Evolutionary conservation across 345 rosid species (phyloP).

Genomic region (Ceriops decandra): DNA sequence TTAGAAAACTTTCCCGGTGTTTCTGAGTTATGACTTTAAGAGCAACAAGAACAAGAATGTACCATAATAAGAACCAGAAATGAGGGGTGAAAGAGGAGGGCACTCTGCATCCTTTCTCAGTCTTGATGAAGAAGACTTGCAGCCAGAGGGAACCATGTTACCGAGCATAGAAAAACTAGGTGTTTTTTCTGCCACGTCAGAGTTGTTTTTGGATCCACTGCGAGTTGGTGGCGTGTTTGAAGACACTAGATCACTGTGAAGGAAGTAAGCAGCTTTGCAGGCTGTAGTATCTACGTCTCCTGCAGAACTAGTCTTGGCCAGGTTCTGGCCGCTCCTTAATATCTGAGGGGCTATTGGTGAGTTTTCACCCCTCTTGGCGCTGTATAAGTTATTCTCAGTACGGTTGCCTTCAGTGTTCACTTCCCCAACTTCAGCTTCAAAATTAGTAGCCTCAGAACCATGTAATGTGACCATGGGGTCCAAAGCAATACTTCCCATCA

Average conservation of each 20-base stretch:
- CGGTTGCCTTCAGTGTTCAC: not conserved
- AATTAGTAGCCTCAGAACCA: too few species aligned
- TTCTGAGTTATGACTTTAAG: not conserved
- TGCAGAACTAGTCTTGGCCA: not conserved
- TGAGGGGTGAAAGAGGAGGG: not conserved
- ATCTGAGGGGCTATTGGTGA: not conserved
- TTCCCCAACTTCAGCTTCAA: not conserved
- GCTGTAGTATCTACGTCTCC: not conserved
- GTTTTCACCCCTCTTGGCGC: constrained; percentile 1
- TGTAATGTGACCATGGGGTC: not conserved
- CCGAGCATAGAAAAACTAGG: not conserved
- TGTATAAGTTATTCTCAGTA: not conserved
- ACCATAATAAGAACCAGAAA: not conserved
- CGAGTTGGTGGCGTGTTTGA: not conserved
- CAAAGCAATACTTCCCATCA: not conserved
- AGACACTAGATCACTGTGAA: not conserved
- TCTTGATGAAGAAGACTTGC: not conserved
- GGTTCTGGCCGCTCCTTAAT: not conserved
- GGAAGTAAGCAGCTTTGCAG: not conserved
- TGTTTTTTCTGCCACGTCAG: not conserved
- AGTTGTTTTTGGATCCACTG: not conserved
- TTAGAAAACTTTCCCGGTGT: not conserved
- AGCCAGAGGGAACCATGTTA: not conserved
- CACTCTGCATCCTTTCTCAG: constrained; percentile 1
- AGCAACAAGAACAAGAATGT: not conserved